phyloP scores from a whole-genome alignment of 306 rosid species.

The Luffa acutangula region DNA sequence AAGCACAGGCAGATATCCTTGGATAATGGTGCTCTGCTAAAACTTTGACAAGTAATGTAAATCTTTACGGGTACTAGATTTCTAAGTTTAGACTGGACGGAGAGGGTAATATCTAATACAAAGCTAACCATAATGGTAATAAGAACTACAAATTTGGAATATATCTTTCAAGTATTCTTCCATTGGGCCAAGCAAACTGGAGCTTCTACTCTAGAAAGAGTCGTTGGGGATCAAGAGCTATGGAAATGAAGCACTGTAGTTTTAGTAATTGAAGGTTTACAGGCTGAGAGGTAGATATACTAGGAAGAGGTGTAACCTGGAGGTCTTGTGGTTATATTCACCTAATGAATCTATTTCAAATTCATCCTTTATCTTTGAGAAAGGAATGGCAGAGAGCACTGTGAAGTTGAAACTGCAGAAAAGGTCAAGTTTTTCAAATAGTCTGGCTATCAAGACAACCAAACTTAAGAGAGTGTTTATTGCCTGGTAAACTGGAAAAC shows the following conservation, averaged over 20 bases:
- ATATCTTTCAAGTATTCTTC: not conserved
- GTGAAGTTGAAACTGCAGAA: not conserved
- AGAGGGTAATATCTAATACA: not conserved
- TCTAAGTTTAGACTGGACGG: not conserved
- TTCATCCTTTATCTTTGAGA: not conserved
- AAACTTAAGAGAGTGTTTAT: not conserved
- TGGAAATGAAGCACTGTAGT: not conserved
- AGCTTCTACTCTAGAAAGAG: not conserved
- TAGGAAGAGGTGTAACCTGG: not conserved
- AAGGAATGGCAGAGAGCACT: not conserved
- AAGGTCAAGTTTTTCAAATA: not conserved
- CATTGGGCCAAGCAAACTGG: not conserved
- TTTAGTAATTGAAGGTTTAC: not conserved
- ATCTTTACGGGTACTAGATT: not conserved
- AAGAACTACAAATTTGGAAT: not conserved
- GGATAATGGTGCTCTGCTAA: not conserved
- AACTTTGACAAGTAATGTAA: not conserved
- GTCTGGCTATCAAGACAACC: not conserved
- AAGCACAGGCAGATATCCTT: not conserved
- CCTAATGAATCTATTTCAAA: not conserved
- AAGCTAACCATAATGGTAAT: not conserved
- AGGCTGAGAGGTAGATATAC: not conserved
- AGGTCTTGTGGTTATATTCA: not conserved
- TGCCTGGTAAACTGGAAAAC: not conserved
- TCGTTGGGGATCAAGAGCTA: not conserved